Conservation (phyloP, 495 filamentous ascomycete genomes). For the Tirmania nivea region DNA sequence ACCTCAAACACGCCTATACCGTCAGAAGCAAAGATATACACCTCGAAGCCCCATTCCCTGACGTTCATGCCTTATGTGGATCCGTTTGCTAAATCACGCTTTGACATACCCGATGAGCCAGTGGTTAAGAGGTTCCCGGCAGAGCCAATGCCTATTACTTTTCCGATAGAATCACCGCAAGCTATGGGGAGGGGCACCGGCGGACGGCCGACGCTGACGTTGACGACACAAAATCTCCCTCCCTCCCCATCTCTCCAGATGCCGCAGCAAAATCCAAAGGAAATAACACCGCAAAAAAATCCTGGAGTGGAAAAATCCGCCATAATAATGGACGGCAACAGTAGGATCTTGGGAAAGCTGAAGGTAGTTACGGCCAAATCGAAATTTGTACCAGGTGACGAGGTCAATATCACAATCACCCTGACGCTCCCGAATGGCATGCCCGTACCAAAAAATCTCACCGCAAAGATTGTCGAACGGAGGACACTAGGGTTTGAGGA, state of each 20-base stretch:
- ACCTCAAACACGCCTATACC: constrained; percentile 2
- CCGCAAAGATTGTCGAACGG: constrained; percentile 12
- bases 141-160: not conserved
- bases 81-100: constrained; percentile 11
- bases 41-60: constrained; percentile 14
- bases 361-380: constrained; percentile 14
- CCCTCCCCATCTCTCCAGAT: constrained; percentile 10
- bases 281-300: constrained; percentile 3
- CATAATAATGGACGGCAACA: constrained; percentile 14
- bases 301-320: constrained; percentile 6
- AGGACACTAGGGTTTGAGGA: constrained; percentile 5
- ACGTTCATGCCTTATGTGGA: constrained; percentile 19
- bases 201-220: constrained; percentile 14
- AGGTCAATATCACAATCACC: constrained; percentile 9
- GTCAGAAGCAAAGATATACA: constrained; percentile 5
- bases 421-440: constrained; percentile 6
- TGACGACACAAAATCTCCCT: constrained; percentile 17
- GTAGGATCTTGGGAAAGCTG: constrained; percentile 13
- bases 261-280: constrained; percentile 9
- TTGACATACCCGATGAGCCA: constrained; percentile 1
- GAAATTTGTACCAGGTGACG: constrained; percentile 16
- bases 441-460: constrained; percentile 13
- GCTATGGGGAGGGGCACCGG: constrained; percentile 1
- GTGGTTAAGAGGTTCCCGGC: not conserved
- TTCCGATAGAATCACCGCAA: not conserved